phyloP scores from a whole-genome alignment of 306 rosid species.

The Casuarina cunninghamiana region DNA sequence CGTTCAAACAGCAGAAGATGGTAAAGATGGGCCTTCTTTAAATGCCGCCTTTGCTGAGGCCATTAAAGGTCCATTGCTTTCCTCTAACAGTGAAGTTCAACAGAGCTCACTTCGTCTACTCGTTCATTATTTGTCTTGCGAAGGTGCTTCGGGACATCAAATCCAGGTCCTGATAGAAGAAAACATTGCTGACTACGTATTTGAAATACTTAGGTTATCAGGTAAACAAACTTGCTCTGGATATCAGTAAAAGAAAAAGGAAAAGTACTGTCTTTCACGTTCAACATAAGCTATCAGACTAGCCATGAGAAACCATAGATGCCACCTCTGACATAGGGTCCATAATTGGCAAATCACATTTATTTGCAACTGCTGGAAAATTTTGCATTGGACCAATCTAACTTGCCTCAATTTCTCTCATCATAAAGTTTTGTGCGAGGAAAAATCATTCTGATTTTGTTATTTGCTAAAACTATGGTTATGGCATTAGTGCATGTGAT shows the following conservation, averaged over 20 bases:
- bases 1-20: slow-evolving; percentile 38
- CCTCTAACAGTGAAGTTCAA: slow-evolving; percentile 79
- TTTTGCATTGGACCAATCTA: slow-evolving; percentile 16
- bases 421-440: slow-evolving; percentile 16
- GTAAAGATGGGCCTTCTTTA: slow-evolving; percentile 46
- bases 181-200: slow-evolving; percentile 87
- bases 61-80: slow-evolving; percentile 88
- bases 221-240: slow-evolving; percentile 48
- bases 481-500: neutral
- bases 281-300: neutral
- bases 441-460: slow-evolving; percentile 18
- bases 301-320: neutral
- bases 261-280: neutral
- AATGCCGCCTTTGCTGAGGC: slow-evolving; percentile 77
- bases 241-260: slow-evolving; percentile 13
- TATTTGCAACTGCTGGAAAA: slow-evolving; percentile 16
- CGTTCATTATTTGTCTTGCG: slow-evolving; percentile 66
- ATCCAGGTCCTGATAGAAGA: slow-evolving; percentile 80
- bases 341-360: neutral
- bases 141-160: slow-evolving; percentile 52
- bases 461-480: slow-evolving; percentile 6
- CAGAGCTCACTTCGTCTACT: slow-evolving; percentile 66
- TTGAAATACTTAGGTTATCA: slow-evolving; percentile 88
- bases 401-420: slow-evolving; percentile 10
- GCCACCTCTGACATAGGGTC: neutral